Evolutionary conservation across 768 basidiomycete species (phyloP).

Genomic region (Russula ochroleuca): DNA sequence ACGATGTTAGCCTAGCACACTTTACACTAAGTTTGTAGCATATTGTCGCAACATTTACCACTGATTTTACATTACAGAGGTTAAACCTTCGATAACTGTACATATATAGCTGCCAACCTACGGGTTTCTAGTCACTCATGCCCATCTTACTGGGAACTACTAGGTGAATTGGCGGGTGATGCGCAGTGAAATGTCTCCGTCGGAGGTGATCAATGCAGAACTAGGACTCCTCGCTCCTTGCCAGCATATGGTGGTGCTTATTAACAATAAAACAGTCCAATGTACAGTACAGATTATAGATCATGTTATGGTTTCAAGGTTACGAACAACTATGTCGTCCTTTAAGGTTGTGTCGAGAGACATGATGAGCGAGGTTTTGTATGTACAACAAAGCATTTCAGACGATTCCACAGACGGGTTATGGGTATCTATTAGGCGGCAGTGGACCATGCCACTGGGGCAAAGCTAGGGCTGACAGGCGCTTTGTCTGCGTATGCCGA

Average conservation of each 20-base stretch:
- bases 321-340: too few species aligned
- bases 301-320: background rate
- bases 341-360: too few species aligned
- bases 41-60: background rate
- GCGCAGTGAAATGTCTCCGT: too few species aligned
- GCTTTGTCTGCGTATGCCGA: slow-evolving; percentile 22
- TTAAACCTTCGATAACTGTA: background rate
- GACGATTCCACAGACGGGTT: too few species aligned
- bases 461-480: background rate
- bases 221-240: too few species aligned
- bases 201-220: too few species aligned
- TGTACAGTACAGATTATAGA: too few species aligned
- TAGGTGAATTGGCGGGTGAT: too few species aligned
- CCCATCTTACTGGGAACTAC: background rate
- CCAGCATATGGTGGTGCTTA: too few species aligned
- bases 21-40: background rate
- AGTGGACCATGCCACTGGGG: background rate
- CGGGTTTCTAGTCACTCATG: background rate
- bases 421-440: background rate
- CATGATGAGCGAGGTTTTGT: too few species aligned
- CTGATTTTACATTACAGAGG: background rate
- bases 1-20: background rate
- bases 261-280: too few species aligned
- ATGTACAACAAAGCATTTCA: too few species aligned
- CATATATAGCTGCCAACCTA: background rate